phyloP scores from a whole-genome alignment of 768 basidiomycete species.

The Neoboletus brunneissimus region DNA sequence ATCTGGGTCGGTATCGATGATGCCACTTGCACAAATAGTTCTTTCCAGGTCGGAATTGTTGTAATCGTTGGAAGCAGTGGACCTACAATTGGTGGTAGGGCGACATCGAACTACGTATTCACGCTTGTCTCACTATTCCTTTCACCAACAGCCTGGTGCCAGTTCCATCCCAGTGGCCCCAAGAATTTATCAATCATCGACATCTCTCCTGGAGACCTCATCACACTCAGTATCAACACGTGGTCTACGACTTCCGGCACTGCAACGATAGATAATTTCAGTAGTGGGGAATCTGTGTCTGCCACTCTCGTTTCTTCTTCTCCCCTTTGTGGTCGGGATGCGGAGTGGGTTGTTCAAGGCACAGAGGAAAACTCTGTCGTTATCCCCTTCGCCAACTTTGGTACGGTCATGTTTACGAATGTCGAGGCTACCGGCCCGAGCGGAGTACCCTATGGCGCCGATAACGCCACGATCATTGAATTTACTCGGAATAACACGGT shows the following conservation, averaged over 20 bases:
- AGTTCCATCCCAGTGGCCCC: no score
- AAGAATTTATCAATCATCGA: neutral
- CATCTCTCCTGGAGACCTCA: constrained; percentile 6
- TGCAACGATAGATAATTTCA: neutral
- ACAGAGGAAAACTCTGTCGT: no score
- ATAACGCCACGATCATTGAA: no score
- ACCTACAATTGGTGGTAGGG: no score
- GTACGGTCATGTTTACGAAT: neutral
- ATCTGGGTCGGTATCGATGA: constrained; percentile 14
- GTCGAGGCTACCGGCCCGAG: neutral
- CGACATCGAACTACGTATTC: no score
- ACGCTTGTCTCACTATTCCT: no score
- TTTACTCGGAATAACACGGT: no score
- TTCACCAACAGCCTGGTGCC: no score
- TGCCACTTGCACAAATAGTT: neutral
- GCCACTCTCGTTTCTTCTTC: neutral
- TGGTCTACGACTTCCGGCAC: neutral
- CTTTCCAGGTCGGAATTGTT: constrained; percentile 3
- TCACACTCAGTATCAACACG: neutral
- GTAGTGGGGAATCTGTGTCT: neutral
- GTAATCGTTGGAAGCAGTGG: neutral
- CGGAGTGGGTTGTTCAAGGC: constrained; percentile 11
- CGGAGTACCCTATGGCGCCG: no score
- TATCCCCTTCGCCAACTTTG: constrained; percentile 2
- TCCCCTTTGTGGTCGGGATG: constrained; percentile 2